Evolutionary conservation across 2,329 filamentous ascomycete genomes (phyloP).

Genomic region (Aspergillus latus): DNA sequence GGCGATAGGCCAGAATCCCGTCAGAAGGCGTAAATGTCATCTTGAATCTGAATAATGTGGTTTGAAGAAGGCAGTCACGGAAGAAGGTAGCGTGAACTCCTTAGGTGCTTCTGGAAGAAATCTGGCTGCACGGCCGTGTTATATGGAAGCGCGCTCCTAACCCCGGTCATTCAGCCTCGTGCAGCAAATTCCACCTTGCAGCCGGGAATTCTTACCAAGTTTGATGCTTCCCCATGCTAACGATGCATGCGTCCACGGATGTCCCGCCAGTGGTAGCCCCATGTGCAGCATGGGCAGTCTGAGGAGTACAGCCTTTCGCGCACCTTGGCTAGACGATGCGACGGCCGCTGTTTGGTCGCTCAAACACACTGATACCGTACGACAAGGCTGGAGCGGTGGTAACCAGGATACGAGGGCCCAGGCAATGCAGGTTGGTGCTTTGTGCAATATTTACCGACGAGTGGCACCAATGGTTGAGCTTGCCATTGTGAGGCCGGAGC

Average conservation of each 20-base stretch:
- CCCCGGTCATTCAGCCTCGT: neutral
- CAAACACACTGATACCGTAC: neutral
- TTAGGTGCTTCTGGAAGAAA: neutral
- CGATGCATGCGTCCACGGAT: neutral
- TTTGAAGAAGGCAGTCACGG: too few species aligned
- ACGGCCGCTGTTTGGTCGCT: neutral
- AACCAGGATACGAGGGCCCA: neutral
- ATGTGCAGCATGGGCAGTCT: neutral
- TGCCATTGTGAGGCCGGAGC: neutral
- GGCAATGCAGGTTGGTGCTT: neutral
- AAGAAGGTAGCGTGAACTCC: too few species aligned
- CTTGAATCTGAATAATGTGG: neutral
- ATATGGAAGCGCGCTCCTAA: neutral
- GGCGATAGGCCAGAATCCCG: neutral
- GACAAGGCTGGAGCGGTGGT: neutral
- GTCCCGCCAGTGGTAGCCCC: neutral
- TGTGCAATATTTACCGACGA: neutral
- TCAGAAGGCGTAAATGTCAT: neutral
- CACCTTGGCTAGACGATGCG: neutral
- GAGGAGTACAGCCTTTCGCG: neutral
- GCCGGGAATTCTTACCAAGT: neutral
- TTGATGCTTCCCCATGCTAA: neutral
- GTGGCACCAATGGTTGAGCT: neutral
- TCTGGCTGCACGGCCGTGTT: neutral
- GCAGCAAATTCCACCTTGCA: neutral